Evolutionary conservation across 768 basidiomycete genomes (phyloP), one percentile per base, ranked within the genome.

Genomic region (Leucocoprinus sp.): DNA sequence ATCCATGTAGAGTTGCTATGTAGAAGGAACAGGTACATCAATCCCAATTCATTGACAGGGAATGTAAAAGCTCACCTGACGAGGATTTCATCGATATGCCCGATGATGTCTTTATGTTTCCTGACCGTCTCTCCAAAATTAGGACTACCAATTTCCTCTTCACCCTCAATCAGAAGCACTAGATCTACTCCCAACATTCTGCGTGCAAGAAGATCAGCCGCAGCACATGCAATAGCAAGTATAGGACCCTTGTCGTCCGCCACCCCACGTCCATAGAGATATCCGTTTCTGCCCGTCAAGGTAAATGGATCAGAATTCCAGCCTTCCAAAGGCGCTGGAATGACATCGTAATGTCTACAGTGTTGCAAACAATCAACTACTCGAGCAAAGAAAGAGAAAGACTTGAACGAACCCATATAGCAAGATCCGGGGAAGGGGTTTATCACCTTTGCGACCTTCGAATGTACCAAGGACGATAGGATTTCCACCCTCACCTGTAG

Each of bases 271-370:
- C 93, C 95, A 55, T 92, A 93, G 0, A 93, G 66, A 57, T 87
- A 93, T 0, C 92, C 93, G 54, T 97, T 92, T 8, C 80, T 74
- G 2, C 92, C 92, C 0, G 75, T 75, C 50, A 97, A 64, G 5
- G 66, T 70, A 65, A 91, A 99, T 0, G 96, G 95, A 48, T 91
- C 81, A 1, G 84, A 81, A 17, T 72, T 64, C 95, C 95, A 97
- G 9, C 82, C 78, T 5, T 76, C 68, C 8, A 67, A 62, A 0
- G 78, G 80, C 0, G 93, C 92, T 0, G 84, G 70, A 38, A 98
- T 89, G n/a, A 98, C 90, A 55, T 99, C 96, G 65, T 98, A 99
- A 60, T 99, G 96, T 2, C 90, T 90, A 38, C n/a, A n/a, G n/a
- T n/a, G n/a, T n/a, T n/a, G n/a, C n/a, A 15, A 19, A 31, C 38